Evolutionary conservation across 768 basidiomycete species (phyloP).

Genomic region (Pleurotus tuoliensis): DNA sequence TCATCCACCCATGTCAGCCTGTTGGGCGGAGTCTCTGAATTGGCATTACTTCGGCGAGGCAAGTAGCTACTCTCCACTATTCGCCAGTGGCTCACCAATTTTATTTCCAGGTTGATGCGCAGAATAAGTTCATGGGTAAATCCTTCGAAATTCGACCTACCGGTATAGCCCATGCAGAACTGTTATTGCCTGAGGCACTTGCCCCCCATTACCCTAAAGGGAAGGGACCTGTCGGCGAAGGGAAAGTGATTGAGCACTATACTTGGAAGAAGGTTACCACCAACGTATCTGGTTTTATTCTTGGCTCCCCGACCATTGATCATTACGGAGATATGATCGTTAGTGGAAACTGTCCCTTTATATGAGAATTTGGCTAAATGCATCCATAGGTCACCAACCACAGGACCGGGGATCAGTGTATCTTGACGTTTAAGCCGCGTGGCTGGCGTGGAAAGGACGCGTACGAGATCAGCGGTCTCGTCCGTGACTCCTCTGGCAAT

Average conservation of each 20-base stretch:
- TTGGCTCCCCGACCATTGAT: constrained; percentile 84
- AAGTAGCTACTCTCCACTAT: constrained; percentile 8
- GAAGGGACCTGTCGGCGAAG: constrained; percentile 32
- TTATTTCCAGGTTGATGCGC: constrained; percentile 75
- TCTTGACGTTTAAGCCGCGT: constrained; percentile 92
- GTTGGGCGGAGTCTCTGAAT: constrained; percentile 84
- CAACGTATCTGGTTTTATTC: constrained; percentile 87
- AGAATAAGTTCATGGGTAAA: constrained; percentile 95
- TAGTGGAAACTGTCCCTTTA: constrained; percentile 22
- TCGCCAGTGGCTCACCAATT: not conserved
- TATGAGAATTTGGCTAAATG: constrained; percentile 1
- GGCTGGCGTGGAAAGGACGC: constrained; percentile 93
- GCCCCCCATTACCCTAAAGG: constrained; percentile 61
- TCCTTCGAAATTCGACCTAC: constrained; percentile 96
- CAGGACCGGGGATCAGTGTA: constrained; percentile 81
- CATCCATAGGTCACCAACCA: constrained; percentile 75
- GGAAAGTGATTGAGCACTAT: constrained; percentile 83
- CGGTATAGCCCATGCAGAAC: constrained; percentile 86
- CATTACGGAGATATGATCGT: constrained; percentile 95
- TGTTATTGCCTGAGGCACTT: constrained; percentile 68
- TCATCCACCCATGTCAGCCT: constrained; percentile 95
- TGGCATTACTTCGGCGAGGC: constrained; percentile 94
- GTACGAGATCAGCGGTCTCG: constrained; percentile 87
- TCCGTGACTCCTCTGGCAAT: constrained; percentile 60
- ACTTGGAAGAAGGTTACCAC: constrained; percentile 95